Percentiles rank a stretch among this genome's conserved stretches.
These are phyloP conservation scores for Salvia miltiorrhiza DNA, from an alignment of 257 asterid species.

Conservation along the genomic window DNA sequence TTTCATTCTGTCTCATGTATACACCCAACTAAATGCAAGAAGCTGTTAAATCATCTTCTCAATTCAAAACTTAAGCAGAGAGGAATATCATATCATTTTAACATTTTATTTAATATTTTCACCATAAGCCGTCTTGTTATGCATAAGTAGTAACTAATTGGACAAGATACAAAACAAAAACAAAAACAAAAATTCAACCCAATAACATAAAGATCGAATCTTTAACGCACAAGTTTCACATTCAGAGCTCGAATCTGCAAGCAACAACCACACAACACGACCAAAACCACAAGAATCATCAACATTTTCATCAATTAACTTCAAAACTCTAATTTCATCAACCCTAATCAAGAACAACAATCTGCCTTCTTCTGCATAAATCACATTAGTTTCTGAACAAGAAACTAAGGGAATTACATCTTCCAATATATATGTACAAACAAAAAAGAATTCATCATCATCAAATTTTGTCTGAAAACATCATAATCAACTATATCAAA, in stretches of 20 bases:
- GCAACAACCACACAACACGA: background rate
- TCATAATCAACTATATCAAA: constrained; percentile 12
- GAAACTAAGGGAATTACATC: background rate
- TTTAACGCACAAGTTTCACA: background rate
- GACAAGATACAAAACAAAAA: background rate
- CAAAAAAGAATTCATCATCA: background rate
- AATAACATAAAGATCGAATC: background rate
- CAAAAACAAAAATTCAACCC: too few relatives aligned
- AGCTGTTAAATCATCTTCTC: background rate
- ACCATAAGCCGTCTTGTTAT: background rate
- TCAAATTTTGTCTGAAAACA: background rate
- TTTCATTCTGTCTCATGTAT: background rate
- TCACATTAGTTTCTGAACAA: background rate
- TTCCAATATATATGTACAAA: background rate
- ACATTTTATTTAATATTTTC: background rate
- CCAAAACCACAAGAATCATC: too few relatives aligned
- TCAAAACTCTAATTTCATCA: too few relatives aligned
- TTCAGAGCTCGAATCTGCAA: background rate
- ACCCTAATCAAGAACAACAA: too few relatives aligned
- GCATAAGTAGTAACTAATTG: background rate
- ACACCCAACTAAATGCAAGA: background rate
- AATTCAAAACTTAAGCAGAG: background rate
- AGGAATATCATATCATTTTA: background rate
- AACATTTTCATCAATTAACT: too few relatives aligned
- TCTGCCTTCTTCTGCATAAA: background rate